These are phyloP conservation scores for Anthracocystis setariae DNA, from an alignment of 1,284 basidiomycete species.

Conservation along the genomic window DNA sequence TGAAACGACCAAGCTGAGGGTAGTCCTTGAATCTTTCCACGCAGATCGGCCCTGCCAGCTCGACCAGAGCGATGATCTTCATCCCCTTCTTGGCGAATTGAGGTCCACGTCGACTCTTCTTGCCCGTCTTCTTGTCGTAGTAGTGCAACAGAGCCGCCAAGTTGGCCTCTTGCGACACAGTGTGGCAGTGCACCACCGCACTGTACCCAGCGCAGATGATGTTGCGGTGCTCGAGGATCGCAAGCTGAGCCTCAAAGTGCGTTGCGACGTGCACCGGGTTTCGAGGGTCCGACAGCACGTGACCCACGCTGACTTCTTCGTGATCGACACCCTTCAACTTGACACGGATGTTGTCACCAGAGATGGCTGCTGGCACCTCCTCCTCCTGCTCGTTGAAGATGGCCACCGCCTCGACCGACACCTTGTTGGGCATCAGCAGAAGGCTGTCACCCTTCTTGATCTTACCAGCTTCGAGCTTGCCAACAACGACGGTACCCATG, in stretches of 20 bases:
- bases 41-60: conserved; percentile 62
- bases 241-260: conserved; percentile 67
- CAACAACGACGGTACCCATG: conserved; percentile 67
- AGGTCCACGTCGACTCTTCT: conserved; percentile 65
- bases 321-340: conserved; percentile 66
- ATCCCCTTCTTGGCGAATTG: conserved; percentile 66
- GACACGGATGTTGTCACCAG: conserved; percentile 67
- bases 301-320: conserved; percentile 64
- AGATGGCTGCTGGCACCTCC: conserved; percentile 66
- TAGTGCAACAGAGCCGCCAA: conserved; percentile 64
- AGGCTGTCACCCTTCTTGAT: conserved; percentile 62
- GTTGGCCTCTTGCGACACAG: conserved; percentile 62
- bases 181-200: conserved; percentile 66
- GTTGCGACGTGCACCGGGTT: conserved; percentile 64
- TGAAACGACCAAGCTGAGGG: conserved; percentile 66
- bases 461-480: conserved; percentile 66
- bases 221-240: conserved; percentile 67
- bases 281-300: conserved; percentile 61
- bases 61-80: conserved; percentile 67
- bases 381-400: conserved; percentile 67
- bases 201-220: conserved; percentile 67
- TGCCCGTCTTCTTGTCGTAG: conserved; percentile 68
- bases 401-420: conserved; percentile 57
- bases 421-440: conserved; percentile 65
- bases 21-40: conserved; percentile 66